Evolutionary conservation across 805 yeast species (phyloP), one percentile per base, ranked within the genome.

Genomic region (Sugiyamaella floridensis): DNA sequence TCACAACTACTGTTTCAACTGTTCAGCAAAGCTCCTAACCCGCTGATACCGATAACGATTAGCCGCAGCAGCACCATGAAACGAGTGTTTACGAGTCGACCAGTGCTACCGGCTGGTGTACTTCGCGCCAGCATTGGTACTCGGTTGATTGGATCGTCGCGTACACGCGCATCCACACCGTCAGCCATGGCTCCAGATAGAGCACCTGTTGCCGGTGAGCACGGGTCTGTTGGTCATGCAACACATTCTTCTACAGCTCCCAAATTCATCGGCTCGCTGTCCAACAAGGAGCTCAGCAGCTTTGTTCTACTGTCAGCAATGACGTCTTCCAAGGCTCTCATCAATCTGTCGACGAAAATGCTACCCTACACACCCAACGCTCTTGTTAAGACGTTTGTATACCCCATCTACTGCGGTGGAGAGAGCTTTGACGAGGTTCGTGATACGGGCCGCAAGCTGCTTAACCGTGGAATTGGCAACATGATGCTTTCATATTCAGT

Each of bases 401-500:
- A 86, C 67, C 85, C 85, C 55, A 76, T 87, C 55, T 90, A 92
- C 71, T 85, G 95, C 66, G 98, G 98, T 41, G 98, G 98, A 53
- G 92, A 86, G 61, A 80, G 78, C 55, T 76, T 84, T 51, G 68
- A 69, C 10, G 86, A 89, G 58, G 93, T 90, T 12, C 73, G 80
- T 50, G 67, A 73, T 51, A 85, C 96, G 3, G 96, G 95, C 50
- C 71, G 75, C 51, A 73, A 80, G 54, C 75, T 90, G 59, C 74
- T 80, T 51, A 67, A 76, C 49, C 76, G 95, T 55, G 95, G 96
- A 9, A 86, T 89, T 63, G 81, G 86, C 60, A 92, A 90, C 73
- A 88, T 90, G 95, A 89, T 90, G 96, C 73, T 90, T n/a, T 85
- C 95, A 1, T 80, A 89, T 67, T 88, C 97, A 14, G 89, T 90